These are phyloP conservation scores for Paramecium caudatum DNA, from an alignment of 73 alveolate genomes.

Conservation along the genomic window DNA sequence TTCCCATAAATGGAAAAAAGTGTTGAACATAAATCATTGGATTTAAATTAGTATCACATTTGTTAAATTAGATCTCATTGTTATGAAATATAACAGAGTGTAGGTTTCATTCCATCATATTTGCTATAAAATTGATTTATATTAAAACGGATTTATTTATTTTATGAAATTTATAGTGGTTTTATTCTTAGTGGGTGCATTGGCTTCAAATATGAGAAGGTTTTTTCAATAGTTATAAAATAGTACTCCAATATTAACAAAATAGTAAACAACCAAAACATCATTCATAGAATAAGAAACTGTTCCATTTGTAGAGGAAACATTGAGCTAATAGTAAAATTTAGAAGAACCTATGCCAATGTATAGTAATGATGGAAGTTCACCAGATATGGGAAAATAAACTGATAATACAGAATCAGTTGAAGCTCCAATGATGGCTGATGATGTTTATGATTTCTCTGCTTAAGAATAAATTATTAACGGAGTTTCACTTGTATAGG, in stretches of 20 bases:
- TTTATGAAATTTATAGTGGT: constrained; percentile 34
- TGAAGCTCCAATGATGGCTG: constrained; percentile 55
- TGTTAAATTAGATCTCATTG: constrained; percentile 27
- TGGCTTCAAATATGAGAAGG: constrained; percentile 35
- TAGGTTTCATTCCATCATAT: constrained; percentile 47
- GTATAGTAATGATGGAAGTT: constrained; percentile 50
- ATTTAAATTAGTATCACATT: neutral
- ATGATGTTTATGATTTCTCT: neutral
- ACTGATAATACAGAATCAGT: neutral
- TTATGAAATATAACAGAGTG: constrained; percentile 29
- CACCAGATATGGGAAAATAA: constrained; percentile 53
- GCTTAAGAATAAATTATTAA: neutral
- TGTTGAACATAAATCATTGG: neutral
- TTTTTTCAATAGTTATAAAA: neutral
- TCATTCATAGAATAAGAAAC: neutral
- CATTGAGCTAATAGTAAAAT: neutral
- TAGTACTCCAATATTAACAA: neutral
- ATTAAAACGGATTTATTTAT: constrained; percentile 57
- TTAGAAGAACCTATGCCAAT: constrained; percentile 19
- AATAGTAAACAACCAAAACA: neutral
- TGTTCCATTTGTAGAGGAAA: neutral
- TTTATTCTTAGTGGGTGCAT: constrained; percentile 36
- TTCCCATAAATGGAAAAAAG: constrained; percentile 1
- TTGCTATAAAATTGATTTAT: constrained; percentile 2
- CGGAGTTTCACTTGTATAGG: neutral